Evolutionary conservation across 2,329 filamentous ascomycete species (phyloP).

Genomic region (Rhynchosporium agropyri): DNA sequence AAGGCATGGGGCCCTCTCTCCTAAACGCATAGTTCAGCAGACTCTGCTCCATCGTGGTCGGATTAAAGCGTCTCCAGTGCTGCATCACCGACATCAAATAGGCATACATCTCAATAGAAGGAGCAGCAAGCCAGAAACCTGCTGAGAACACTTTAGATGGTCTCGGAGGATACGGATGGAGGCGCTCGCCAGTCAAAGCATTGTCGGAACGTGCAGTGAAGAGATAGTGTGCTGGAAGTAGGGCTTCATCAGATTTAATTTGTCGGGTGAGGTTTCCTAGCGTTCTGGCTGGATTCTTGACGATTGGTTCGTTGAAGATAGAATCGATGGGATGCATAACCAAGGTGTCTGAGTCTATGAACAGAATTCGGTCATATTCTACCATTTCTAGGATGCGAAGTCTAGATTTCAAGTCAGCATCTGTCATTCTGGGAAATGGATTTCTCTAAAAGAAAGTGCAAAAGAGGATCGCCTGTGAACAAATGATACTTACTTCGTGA

Average conservation of each 20-base stretch:
- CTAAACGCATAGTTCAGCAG: slow-evolving; percentile 49
- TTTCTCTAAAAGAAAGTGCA: background rate
- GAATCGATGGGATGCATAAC: slow-evolving; percentile 44
- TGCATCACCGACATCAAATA: slow-evolving; percentile 45
- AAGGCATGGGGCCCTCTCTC: slow-evolving; percentile 47
- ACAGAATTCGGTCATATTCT: slow-evolving; percentile 47
- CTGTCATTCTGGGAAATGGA: background rate
- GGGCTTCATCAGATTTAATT: slow-evolving; percentile 39
- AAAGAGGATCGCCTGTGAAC: background rate
- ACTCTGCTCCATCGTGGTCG: slow-evolving; percentile 47
- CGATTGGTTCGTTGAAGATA: slow-evolving; percentile 44
- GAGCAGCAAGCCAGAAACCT: slow-evolving; percentile 47
- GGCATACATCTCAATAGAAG: slow-evolving; percentile 44
- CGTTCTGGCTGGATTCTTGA: background rate
- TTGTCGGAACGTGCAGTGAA: slow-evolving; percentile 45
- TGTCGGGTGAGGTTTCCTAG: slow-evolving; percentile 24
- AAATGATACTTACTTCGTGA: slow-evolving; percentile 36
- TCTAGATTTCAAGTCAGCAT: slow-evolving; percentile 35
- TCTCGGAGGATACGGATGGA: slow-evolving; percentile 45
- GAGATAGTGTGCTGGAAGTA: slow-evolving; percentile 42
- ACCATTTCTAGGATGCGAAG: slow-evolving; percentile 47
- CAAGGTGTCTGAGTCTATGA: slow-evolving; percentile 49
- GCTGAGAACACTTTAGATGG: slow-evolving; percentile 43
- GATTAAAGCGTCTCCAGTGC: slow-evolving; percentile 44
- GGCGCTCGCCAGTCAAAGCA: slow-evolving; percentile 40